Evolutionary conservation across 306 rosid species (phyloP), one percentile per base, ranked within the genome.

Genomic region (Lithocarpus polystachyus): DNA sequence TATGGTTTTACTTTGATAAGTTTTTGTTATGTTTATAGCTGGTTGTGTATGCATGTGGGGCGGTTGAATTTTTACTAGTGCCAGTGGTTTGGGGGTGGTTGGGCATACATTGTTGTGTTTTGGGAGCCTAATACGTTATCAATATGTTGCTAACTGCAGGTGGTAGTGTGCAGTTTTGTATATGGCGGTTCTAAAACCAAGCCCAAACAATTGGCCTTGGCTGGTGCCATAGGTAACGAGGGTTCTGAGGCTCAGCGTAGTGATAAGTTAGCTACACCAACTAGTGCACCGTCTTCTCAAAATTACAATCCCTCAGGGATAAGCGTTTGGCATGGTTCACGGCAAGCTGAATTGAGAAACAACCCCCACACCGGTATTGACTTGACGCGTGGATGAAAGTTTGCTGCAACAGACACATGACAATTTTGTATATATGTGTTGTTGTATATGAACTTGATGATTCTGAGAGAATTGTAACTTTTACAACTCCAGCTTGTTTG

Each of bases 121-220:
- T 53, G 59, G 65, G 64, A 75, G 62, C 56, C 76, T 79, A 11
- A 60, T 71, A 13, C 24, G 65, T 68, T 9, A n/a, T 14, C 4
- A 22, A 48, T 17, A 6, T 67, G 22, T 70, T 68, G 61, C 45
- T 84, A 73, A 73, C 4, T 84, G 79, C 93, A 96, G 99, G 96
- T 93, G 80, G 94, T 91, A 69, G 91, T 88, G 48, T 93, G 98
- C 84, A 93, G 96, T 81, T 96, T 96, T 84, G 87, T 93, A 67
- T 77, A 93, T 81, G 98, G 93, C 9, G 68, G 78, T n/a, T 81
- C 93, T 53, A 92, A 91, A 88, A 79, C 79, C 20, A 96, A 93
- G 85, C 81, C 72, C 84, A 90, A 87, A 80, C 90, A 84, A 78
- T 81, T 51, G 75, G 67, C 82, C 48, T 81, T 51, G 75, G 67